Conservation (phyloP, 352 stramenopile species). For the Pythium angustatum region DNA sequence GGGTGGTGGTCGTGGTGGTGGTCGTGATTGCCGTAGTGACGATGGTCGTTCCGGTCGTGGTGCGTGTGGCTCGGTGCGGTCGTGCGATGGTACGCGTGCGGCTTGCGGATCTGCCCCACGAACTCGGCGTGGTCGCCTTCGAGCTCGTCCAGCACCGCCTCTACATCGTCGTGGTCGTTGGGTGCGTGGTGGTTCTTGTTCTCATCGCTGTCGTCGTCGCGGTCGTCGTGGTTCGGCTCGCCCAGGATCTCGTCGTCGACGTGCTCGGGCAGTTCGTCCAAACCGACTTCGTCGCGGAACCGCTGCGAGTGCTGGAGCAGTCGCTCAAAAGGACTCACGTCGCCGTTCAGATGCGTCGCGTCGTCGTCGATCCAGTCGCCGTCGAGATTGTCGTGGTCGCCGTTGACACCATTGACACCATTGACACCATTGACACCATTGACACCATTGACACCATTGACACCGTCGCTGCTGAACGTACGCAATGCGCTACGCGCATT, state of each 20-base stretch:
- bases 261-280: slow-evolving; percentile 23
- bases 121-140: slow-evolving; percentile 16
- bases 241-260: slow-evolving; percentile 23
- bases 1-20: background rate
- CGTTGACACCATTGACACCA: slow-evolving; percentile 18
- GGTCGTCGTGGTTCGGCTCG: slow-evolving; percentile 9
- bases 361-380: slow-evolving; percentile 31
- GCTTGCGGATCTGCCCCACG: slow-evolving; percentile 22
- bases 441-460: slow-evolving; percentile 13
- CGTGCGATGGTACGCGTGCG: slow-evolving; percentile 6
- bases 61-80: background rate
- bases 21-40: background rate
- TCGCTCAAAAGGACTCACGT: slow-evolving; percentile 62
- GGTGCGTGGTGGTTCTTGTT: slow-evolving; percentile 24
- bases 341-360: slow-evolving; percentile 11
- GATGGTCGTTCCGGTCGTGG: background rate
- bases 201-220: slow-evolving; percentile 24
- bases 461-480: slow-evolving; percentile 19
- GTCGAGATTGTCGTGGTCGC: slow-evolving; percentile 6
- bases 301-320: slow-evolving; percentile 68
- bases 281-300: slow-evolving; percentile 40
- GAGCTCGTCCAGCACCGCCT: slow-evolving; percentile 14
- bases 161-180: slow-evolving; percentile 6
- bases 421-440: slow-evolving; percentile 15
- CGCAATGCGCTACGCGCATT: background rate